phyloP scores from a whole-genome alignment of 257 asterid genomes.

The Ilex aquifolium region DNA sequence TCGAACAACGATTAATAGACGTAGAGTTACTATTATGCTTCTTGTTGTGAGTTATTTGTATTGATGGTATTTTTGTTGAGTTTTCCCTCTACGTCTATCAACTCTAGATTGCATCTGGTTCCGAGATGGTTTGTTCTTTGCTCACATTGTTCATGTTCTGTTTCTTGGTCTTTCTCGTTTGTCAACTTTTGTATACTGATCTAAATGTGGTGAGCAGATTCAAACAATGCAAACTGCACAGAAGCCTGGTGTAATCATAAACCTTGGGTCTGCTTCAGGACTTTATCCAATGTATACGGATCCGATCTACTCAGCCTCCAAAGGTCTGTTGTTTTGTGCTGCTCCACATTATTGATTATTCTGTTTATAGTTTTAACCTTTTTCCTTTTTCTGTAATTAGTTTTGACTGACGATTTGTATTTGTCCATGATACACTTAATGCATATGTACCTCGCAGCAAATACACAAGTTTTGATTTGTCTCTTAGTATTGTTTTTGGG shows the following conservation, averaged over 20 bases:
- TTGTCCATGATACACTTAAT: not conserved
- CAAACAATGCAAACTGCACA: constrained; percentile 54
- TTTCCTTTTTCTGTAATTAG: not conserved
- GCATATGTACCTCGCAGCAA: too few relatives aligned
- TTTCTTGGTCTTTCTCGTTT: not conserved
- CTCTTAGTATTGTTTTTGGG: constrained; percentile 8
- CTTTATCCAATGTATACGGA: constrained; percentile 75
- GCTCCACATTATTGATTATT: constrained; percentile 1
- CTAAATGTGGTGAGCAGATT: constrained; percentile 51
- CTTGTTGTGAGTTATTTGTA: not conserved
- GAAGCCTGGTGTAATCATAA: constrained; percentile 80
- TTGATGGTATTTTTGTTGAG: not conserved
- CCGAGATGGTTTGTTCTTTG: not conserved
- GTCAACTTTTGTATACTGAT: constrained; percentile 9
- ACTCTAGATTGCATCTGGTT: not conserved
- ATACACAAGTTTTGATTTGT: not conserved
- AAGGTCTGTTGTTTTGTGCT: constrained; percentile 50
- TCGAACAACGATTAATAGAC: too few relatives aligned
- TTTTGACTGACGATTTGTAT: constrained; percentile 1
- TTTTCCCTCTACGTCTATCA: not conserved
- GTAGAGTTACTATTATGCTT: too few relatives aligned
- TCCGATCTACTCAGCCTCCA: constrained; percentile 84
- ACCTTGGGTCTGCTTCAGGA: constrained; percentile 85
- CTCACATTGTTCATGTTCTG: not conserved
- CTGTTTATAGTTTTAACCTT: not conserved